phyloP scores from a whole-genome alignment of 176 grass and related monocot genomes.

The Rhynchospora tenuis region DNA sequence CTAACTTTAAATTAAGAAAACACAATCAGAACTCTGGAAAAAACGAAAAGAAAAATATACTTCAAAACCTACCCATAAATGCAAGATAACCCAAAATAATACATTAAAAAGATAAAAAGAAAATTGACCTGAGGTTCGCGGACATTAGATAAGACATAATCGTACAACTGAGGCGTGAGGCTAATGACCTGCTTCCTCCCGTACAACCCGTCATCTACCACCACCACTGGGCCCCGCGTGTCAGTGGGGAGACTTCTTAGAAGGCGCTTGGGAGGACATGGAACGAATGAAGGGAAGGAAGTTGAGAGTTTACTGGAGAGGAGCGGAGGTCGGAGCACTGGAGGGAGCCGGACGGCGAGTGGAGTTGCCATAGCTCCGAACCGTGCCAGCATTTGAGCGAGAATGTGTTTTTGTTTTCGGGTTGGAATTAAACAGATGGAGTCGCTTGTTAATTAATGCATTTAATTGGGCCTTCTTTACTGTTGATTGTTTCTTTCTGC shows the following conservation, averaged over 20 bases:
- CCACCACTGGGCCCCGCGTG: slow-evolving; percentile 22
- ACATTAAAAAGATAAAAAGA: not conserved
- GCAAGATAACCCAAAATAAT: not conserved
- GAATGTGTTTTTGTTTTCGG: not conserved
- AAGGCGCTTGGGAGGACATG: not conserved
- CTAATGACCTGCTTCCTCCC: slow-evolving; percentile 72
- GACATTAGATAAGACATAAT: slow-evolving; percentile 77
- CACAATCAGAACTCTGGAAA: not conserved
- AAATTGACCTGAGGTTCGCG: slow-evolving; percentile 64
- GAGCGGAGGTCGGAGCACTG: not conserved
- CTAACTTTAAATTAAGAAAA: slow-evolving; percentile 25
- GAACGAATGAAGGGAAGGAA: not conserved
- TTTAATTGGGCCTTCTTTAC: not conserved
- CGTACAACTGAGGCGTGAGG: slow-evolving; percentile 56
- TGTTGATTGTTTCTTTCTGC: not conserved
- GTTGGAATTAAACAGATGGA: not conserved
- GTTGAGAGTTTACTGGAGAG: not conserved
- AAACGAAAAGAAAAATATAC: not conserved
- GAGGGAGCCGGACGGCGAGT: not conserved
- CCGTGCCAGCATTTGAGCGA: not conserved
- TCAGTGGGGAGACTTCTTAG: not conserved
- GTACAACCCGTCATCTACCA: slow-evolving; percentile 38
- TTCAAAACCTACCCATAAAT: not conserved
- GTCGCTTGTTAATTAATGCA: not conserved
- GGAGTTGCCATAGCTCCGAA: not conserved